These are phyloP conservation scores for Ilyonectria mors-panacis DNA, from an alignment of 2,329 filamentous ascomycete species.

Conservation along the genomic window DNA sequence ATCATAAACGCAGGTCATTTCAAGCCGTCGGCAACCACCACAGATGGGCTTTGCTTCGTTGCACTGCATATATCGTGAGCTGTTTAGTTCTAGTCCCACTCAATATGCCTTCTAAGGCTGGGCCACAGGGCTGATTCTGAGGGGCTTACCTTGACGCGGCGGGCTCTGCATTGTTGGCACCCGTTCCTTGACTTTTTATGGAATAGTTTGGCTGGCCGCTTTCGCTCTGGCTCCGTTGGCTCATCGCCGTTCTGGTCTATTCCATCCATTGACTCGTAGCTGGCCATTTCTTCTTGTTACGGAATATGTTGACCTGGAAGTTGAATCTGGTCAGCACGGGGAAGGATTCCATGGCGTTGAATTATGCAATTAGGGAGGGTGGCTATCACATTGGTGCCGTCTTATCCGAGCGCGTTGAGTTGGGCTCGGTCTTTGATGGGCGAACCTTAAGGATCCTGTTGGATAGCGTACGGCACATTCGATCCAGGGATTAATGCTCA, in stretches of 20 bases:
- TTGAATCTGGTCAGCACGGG: not conserved
- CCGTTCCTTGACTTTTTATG: slow-evolving; percentile 30
- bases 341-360: not conserved
- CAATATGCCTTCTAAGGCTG: not conserved
- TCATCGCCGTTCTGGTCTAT: slow-evolving; percentile 2
- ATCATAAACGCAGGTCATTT: slow-evolving; percentile 24
- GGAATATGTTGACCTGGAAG: too few relatives aligned
- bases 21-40: slow-evolving; percentile 15
- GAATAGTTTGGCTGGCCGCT: slow-evolving; percentile 25
- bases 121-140: not conserved
- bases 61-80: slow-evolving; percentile 8
- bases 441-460: too few relatives aligned
- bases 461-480: too few relatives aligned
- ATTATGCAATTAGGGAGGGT: slow-evolving; percentile 1
- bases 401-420: slow-evolving; percentile 1
- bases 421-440: too few relatives aligned
- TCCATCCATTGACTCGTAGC: not conserved
- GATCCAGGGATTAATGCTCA: too few relatives aligned
- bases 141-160: slow-evolving; percentile 24
- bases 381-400: not conserved
- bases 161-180: slow-evolving; percentile 26
- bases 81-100: not conserved
- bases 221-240: slow-evolving; percentile 6
- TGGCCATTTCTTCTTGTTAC: too few relatives aligned
- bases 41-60: slow-evolving; percentile 29